phyloP scores from a whole-genome alignment of 176 grass and related monocot genomes.

The Oryza coarctata region DNA sequence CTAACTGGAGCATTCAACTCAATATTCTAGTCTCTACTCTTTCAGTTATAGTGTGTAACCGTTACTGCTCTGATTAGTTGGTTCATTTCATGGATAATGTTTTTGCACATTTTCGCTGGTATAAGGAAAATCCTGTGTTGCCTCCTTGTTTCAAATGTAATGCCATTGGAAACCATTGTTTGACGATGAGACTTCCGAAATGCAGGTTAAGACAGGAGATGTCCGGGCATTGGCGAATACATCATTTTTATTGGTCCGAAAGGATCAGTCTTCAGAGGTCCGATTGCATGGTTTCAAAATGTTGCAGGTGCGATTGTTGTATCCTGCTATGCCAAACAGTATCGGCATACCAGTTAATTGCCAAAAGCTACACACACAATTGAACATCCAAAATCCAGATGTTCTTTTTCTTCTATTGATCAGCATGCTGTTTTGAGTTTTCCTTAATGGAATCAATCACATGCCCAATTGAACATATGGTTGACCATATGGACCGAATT shows the following conservation, averaged over 20 bases:
- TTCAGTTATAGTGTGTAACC: conserved; percentile 2
- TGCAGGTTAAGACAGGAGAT: conserved; percentile 84
- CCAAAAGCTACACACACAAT: neutral
- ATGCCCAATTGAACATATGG: neutral
- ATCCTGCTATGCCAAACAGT: neutral
- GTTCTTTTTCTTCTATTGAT: conserved; percentile 1
- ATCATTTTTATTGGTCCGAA: conserved; percentile 84
- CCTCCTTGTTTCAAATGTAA: conserved; percentile 15
- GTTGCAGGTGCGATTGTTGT: conserved; percentile 74
- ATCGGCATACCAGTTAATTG: neutral
- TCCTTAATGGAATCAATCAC: neutral
- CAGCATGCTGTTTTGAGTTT: neutral
- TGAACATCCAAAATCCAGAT: neutral
- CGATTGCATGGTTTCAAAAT: conserved; percentile 94
- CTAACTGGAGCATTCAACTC: neutral
- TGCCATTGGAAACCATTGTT: neutral
- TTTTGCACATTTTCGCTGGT: neutral
- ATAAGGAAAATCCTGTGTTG: conserved; percentile 6
- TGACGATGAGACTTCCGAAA: neutral
- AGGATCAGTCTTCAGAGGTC: conserved; percentile 78
- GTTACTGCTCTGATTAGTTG: conserved; percentile 5
- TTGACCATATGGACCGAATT: neutral
- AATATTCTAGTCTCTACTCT: neutral
- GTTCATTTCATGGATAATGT: neutral
- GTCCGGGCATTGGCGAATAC: conserved; percentile 64